Base-by-base conservation (phyloP, 2,329 filamentous ascomycete species). In the Alternaria solani region DNA sequence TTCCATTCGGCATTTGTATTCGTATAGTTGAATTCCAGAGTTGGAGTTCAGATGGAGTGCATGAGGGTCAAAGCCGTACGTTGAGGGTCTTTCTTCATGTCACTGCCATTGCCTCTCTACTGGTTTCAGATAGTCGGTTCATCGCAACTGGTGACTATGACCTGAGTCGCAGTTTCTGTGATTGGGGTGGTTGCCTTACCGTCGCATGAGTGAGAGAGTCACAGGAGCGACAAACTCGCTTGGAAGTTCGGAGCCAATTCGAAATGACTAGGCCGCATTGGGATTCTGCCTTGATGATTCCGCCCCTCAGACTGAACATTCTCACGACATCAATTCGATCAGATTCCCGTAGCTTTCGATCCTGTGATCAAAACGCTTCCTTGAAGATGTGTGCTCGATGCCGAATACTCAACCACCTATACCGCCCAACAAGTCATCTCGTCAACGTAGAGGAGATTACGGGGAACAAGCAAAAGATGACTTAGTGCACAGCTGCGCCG, bases 1-100 rank as follows among this genome's bases (percentile, higher is more conserved):
- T 57, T 57, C 58, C 59, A 66, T 5, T 59, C 34, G 8, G 53
- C 23, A 30, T 63, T 61, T 51, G 62, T 61, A 8, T 32, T 44
- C 7, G 44, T 48, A 14, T 48, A 14, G 44, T 18, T 48, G 18
- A 48, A 48, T 12, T 32, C 14, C 16, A 23, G 12, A 14, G 16
- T 23, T 34, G 7, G 32, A 48, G 44, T 5, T 23, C 30, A 32
- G 30, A 28, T 34, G 44, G 18, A 20, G 12, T 48, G 44, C 28
- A 28, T 18, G 20, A 48, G 28, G 30, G 28, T 34, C 20, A 14
- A 32, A 7, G 44, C 2, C 18, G 28, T 14, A 28, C 34, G 44
- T 4, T 30, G 28, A 32, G 18, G 28, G n/a, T 23, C 7, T 18
- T 32, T 3, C 28, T 30, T 30, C 8, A 32, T 28, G 44, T 3